Base-by-base conservation (phyloP, 2,329 filamentous ascomycete genomes). In the Ophiosphaerella narmari region DNA sequence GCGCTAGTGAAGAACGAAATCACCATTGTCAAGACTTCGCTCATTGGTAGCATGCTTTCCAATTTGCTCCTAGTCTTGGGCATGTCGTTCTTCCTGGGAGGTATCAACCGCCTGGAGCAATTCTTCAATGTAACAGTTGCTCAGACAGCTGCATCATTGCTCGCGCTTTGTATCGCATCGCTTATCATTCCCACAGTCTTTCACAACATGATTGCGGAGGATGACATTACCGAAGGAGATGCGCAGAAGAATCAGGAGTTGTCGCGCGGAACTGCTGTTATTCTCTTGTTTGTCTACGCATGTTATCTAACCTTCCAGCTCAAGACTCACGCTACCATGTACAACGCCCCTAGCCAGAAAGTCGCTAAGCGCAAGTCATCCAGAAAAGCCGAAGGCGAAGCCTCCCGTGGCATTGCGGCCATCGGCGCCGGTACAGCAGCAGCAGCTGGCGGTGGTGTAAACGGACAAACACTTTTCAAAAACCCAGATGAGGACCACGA, bases 131-230 rank as follows among this genome's bases (percentile, higher is more conserved):
- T 89, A 31, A 93, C 90, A 0, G 91, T 97, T 6, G 92, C 92
- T 0, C 91, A 96, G 72, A 96, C 92, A 0, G 90, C 91, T 3
- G 86, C 91, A 12, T 91, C 88, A 65, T 76, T 96, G 44, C 82
- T 96, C 16, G 87, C 90, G 11, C 79, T 96, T 16, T 87, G 89
- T 12, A 89, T 95, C 33, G 87, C 86, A 42, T 88, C 86, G 63
- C 80, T 96, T 60, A 93, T 97, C 59, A 91, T 97, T 23, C 93
- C 93, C 0, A 96, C 91, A 5, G 90, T 93, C 5, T 96, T 96
- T 57, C 68, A 71, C 56, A 65, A 65, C 45, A 72, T 67, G 54
- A 62, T 73, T 23, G 59, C 63, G 11, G 63, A 68, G 21, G 65
- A 69, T 34, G 48, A 55, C 5, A 31, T 52, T 13, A 43, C 48